A percentile compares a stretch with the other conserved stretches of the same genome.
These are phyloP conservation scores for Vaccinium corymbosum DNA, from an alignment of 148 eudicot genomes.

Conservation along the genomic window DNA sequence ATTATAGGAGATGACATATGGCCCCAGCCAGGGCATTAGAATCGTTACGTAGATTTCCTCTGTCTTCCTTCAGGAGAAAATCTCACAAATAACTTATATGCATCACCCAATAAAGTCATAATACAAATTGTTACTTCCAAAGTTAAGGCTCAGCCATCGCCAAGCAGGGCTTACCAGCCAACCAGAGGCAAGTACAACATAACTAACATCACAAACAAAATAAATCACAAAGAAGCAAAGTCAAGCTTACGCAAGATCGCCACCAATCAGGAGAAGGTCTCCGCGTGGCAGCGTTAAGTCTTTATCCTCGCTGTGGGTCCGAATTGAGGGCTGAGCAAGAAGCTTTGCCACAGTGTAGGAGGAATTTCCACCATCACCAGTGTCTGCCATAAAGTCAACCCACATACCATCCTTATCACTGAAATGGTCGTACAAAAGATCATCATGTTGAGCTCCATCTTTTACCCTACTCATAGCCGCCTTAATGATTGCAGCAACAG, in stretches of 20 bases:
- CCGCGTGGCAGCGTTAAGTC: slow-evolving; percentile 56
- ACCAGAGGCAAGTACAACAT: background rate
- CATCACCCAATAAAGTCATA: background rate
- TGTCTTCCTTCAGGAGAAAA: background rate
- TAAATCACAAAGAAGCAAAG: background rate
- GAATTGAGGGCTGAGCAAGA: slow-evolving; percentile 83
- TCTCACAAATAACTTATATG: background rate
- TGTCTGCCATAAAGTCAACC: slow-evolving; percentile 99
- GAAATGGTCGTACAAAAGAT: slow-evolving; percentile 79
- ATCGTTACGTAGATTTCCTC: background rate
- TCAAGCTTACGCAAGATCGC: slow-evolving; percentile 94
- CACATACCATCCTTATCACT: slow-evolving; percentile 73
- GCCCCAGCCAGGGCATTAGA: background rate
- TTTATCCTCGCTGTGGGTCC: slow-evolving; percentile 35
- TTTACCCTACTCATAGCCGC: slow-evolving; percentile 79
- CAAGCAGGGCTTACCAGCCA: background rate
- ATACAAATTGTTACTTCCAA: background rate
- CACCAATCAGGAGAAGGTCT: slow-evolving; percentile 82
- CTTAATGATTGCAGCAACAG: slow-evolving; percentile 33
- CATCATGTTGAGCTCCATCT: slow-evolving; percentile 61
- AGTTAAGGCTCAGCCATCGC: background rate
- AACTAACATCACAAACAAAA: slow-evolving; percentile 3
- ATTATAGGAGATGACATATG: background rate
- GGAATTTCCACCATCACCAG: slow-evolving; percentile 99
- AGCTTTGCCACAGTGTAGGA: slow-evolving; percentile 77